These are phyloP conservation scores for Crithidia mellificae DNA, from an alignment of 208 protist species.

Conservation along the genomic window DNA sequence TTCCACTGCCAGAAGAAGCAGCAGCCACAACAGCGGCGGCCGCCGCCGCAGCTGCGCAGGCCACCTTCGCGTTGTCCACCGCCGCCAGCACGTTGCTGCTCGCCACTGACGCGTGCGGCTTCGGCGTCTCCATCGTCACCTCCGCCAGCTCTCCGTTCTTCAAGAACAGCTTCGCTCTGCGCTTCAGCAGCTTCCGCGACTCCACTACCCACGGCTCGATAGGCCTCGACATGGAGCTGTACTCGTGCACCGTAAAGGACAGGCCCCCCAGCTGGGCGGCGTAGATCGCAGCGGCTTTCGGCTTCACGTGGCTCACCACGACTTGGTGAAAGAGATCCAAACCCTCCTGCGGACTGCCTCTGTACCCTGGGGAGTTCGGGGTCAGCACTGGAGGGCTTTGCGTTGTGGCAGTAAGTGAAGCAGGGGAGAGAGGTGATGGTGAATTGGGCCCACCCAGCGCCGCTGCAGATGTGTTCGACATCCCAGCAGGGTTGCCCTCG, in stretches of 20 bases:
- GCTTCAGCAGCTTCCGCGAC: constrained; percentile 28
- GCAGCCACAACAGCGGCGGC: no score
- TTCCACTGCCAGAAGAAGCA: no score
- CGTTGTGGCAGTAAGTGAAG: no score
- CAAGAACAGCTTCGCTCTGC: constrained; percentile 42
- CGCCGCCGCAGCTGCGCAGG: background rate
- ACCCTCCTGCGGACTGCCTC: constrained; percentile 52
- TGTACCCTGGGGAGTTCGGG: constrained; percentile 9
- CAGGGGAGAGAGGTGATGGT: no score
- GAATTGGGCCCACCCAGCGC: no score
- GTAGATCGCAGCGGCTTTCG: constrained; percentile 59
- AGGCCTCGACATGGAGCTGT: constrained; percentile 68
- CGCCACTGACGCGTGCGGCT: constrained; percentile 5
- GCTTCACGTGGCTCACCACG: constrained; percentile 55
- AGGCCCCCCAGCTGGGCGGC: constrained; percentile 68
- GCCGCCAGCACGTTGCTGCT: constrained; percentile 3
- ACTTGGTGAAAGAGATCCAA: constrained; percentile 72
- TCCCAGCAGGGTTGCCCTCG: no score
- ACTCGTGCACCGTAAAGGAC: constrained; percentile 75
- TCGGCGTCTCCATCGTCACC: constrained; percentile 37
- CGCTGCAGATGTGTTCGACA: no score
- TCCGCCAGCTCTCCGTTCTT: constrained; percentile 51
- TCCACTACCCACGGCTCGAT: constrained; percentile 49
- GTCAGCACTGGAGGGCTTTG: background rate
- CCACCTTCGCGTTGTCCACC: background rate